phyloP scores from a whole-genome alignment of 1,284 basidiomycete genomes.

The Pascua sp. region DNA sequence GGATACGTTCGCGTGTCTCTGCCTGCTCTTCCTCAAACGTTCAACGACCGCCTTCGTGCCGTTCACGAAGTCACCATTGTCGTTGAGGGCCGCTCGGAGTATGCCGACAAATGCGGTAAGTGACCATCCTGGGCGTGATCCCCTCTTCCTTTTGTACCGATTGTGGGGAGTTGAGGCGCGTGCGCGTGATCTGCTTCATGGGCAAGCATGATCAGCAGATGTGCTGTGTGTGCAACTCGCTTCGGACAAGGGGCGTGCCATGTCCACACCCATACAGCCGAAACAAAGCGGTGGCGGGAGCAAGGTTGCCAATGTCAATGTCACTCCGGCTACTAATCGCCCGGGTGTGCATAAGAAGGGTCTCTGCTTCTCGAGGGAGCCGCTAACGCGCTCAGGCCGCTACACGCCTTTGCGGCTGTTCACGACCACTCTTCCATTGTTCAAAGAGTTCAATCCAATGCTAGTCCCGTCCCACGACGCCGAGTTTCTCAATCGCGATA shows the following conservation, averaged over 20 bases:
- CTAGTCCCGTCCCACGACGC: constrained; percentile 20
- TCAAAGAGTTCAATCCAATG: constrained; percentile 13
- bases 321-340: background rate
- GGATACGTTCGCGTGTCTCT: constrained; percentile 19
- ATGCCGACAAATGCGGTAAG: constrained; percentile 40
- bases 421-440: constrained; percentile 18
- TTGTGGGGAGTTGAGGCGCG: too few relatives aligned
- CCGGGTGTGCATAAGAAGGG: background rate
- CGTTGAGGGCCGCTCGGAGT: constrained; percentile 45
- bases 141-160: too few relatives aligned
- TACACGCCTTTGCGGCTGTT: constrained; percentile 40
- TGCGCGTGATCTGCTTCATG: too few relatives aligned
- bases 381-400: constrained; percentile 27
- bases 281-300: too few relatives aligned
- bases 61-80: constrained; percentile 29
- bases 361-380: background rate
- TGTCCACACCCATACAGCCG: too few relatives aligned
- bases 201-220: too few relatives aligned
- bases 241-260: too few relatives aligned
- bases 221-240: too few relatives aligned
- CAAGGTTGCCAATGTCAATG: too few relatives aligned
- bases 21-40: constrained; percentile 1
- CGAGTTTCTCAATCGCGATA: background rate
- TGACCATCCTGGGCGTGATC: background rate
- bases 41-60: constrained; percentile 6